Evolutionary conservation across 768 basidiomycete genomes (phyloP), one percentile per base, ranked within the genome.

Genomic region (Pleurotus cornucopiae): DNA sequence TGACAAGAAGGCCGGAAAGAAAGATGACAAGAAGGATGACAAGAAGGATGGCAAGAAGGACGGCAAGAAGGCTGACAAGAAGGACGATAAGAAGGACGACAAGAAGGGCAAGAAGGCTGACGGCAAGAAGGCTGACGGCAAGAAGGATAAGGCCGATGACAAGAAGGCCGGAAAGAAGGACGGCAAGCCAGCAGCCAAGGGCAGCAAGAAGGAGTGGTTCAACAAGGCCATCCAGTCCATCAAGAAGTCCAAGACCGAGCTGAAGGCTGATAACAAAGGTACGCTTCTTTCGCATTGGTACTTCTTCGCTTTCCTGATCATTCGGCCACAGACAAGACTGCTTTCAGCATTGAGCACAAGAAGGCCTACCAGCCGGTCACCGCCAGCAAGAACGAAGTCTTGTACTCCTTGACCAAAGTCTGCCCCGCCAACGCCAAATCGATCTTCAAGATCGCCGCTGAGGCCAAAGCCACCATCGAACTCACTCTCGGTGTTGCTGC

Each of bases 401-500:
- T 53, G 4, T 53, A 40, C 39, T 40, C 51, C 4, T 16, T 53
- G 37, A 53, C 38, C 51, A 53, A 53, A 20, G 37, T 21, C 21
- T 53, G 51, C 39, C 51, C 51, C 11, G 51, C 51, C 48, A 45
- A 38, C 23, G 64, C 62, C 0, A 34, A 34, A 34, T 54, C 60
- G 23, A 38, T 62, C 39, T 53, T 37, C 34, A 58, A 60, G 2
- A 55, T 58, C 0, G 53, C 60, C 51, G 52, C 63, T 2, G 57
- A 61, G 4, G 63, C 63, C 23, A 64, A 63, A 48, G 67, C 67
- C 16, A 64, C 67, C 25, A 66, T 65, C 5, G 57, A 68, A 12
- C 60, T 68, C 4, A 26, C 38, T 20, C 48, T 67, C 46, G 72
- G 71, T 26, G 59, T 72, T 4, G 68, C 61, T 5, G 69, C 65